These are phyloP conservation scores for Kwoniella sp. DNA, from an alignment of 768 basidiomycete species.

Conservation along the genomic window DNA sequence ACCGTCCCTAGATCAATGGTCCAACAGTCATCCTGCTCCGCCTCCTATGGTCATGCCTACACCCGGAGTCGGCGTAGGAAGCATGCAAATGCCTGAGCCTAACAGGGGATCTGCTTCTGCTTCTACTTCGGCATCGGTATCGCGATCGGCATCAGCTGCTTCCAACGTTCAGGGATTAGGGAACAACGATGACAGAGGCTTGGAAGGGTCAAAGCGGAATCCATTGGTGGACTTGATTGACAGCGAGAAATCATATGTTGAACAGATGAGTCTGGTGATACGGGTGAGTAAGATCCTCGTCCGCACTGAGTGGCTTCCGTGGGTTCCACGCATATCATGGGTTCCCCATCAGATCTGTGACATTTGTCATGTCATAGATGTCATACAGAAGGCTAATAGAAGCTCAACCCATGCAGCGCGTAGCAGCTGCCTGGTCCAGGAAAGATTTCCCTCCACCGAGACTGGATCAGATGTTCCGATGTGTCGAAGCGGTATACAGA, in stretches of 20 bases:
- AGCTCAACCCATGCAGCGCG: conserved; percentile 72
- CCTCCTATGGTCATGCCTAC: neutral
- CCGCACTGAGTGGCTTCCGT: neutral
- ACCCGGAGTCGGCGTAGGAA: neutral
- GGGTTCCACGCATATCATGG: neutral
- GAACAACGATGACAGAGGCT: conserved; percentile 5
- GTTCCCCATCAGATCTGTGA: too few relatives aligned
- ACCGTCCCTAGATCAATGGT: conserved; percentile 14
- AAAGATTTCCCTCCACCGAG: conserved; percentile 89
- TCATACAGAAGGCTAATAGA: too few relatives aligned
- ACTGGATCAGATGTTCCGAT: conserved; percentile 90
- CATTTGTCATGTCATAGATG: too few relatives aligned
- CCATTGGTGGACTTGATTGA: conserved; percentile 90
- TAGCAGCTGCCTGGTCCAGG: conserved; percentile 96
- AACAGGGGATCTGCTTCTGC: conserved; percentile 2
- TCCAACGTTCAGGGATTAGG: neutral
- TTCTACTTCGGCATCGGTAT: conserved; percentile 1
- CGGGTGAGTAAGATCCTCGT: conserved; percentile 63
- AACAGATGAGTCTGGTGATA: conserved; percentile 83
- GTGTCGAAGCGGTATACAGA: conserved; percentile 88
- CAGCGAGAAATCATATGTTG: conserved; percentile 89
- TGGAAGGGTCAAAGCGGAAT: conserved; percentile 59
- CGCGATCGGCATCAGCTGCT: conserved; percentile 13
- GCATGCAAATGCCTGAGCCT: conserved; percentile 29
- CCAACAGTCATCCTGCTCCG: conserved; percentile 12